phyloP scores from a whole-genome alignment of 352 stramenopile species.

The Pythium phragmitis region DNA sequence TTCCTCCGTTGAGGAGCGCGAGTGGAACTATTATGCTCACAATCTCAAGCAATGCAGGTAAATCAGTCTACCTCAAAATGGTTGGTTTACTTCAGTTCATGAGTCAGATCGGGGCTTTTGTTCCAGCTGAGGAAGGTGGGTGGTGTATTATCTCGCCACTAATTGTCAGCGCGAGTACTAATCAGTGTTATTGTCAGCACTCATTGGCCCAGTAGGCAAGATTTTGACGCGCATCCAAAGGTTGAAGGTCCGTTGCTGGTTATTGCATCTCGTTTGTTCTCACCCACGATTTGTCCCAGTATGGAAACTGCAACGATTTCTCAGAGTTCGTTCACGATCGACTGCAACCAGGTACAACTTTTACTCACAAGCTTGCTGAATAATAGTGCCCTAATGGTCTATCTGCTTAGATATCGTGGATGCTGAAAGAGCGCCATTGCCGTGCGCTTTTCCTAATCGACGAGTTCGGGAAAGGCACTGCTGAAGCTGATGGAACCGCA shows the following conservation, averaged over 20 bases:
- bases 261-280: neutral
- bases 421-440: constrained; percentile 70
- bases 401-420: constrained; percentile 64
- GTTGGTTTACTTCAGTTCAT: constrained; percentile 84
- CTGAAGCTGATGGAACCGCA: constrained; percentile 69
- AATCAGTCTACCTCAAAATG: constrained; percentile 88
- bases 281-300: constrained; percentile 27
- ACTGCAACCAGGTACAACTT: constrained; percentile 73
- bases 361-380: neutral
- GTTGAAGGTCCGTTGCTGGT: neutral
- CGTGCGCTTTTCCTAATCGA: constrained; percentile 80
- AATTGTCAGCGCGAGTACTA: neutral
- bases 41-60: constrained; percentile 39
- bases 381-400: neutral
- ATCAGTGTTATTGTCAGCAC: constrained; percentile 35
- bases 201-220: constrained; percentile 73
- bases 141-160: neutral
- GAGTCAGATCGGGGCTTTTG: constrained; percentile 81
- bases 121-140: constrained; percentile 68
- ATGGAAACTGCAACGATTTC: constrained; percentile 74
- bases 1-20: neutral
- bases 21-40: neutral
- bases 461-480: constrained; percentile 87
- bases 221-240: constrained; percentile 84
- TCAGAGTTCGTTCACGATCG: constrained; percentile 88